A percentile compares a stretch with the other conserved stretches of the same genome.
Conservation (phyloP, 768 basidiomycete species). For the Lentinula aciculospora region DNA sequence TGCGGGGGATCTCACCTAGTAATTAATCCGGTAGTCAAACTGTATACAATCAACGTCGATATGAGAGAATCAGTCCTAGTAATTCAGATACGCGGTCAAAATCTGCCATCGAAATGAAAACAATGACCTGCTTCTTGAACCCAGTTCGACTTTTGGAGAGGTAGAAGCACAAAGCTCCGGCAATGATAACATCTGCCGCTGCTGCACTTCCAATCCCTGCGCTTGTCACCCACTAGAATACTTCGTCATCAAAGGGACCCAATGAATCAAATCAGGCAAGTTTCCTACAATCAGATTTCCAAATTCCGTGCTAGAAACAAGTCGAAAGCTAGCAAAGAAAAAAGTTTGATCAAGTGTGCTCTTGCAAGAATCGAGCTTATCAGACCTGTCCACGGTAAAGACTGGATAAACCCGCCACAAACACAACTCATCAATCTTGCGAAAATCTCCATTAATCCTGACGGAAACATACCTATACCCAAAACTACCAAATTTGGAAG, state of each 20-base stretch:
- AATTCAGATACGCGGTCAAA: not conserved
- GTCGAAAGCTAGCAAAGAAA: constrained; percentile 22
- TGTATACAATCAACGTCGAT: constrained; percentile 35
- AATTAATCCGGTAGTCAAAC: constrained; percentile 37
- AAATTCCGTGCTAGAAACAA: constrained; percentile 26
- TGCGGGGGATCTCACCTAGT: constrained; percentile 26
- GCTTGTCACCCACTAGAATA: constrained; percentile 41
- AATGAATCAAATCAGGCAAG: not conserved
- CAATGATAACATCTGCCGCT: constrained; percentile 45
- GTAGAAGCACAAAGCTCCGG: constrained; percentile 39
- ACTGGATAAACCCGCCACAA: constrained; percentile 20
- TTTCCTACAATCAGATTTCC: constrained; percentile 28
- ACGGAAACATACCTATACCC: constrained; percentile 29
- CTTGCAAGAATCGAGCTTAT: not conserved
- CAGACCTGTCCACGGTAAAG: constrained; percentile 40
- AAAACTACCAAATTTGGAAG: constrained; percentile 22
- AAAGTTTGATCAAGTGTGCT: constrained; percentile 8
- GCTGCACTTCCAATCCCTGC: constrained; percentile 41
- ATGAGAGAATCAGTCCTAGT: constrained; percentile 42
- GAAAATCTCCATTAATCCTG: not conserved
- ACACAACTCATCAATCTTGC: not conserved
- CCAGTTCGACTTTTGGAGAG: constrained; percentile 44
- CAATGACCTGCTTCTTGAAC: constrained; percentile 15
- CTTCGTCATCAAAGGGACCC: not conserved
- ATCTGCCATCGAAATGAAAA: not conserved